Base-by-base conservation (phyloP, 1,284 basidiomycete species). In the Boletus semigastroideus region DNA sequence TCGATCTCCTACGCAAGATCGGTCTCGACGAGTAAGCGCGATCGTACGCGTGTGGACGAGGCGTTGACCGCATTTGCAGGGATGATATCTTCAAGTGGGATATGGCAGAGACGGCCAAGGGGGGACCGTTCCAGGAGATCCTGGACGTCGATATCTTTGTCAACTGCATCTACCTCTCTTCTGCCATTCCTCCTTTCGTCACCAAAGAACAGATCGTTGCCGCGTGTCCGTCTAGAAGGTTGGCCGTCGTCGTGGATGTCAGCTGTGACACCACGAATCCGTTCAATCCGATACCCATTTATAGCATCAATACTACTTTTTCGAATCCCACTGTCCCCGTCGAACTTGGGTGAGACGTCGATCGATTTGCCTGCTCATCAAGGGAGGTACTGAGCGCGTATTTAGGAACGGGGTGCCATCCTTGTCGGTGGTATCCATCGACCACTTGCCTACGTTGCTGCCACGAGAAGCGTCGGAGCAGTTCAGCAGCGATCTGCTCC, bases 211-310 rank as follows among this genome's bases (percentile, higher is more conserved):
- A 84, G 59, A 88, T 98, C 62, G 73, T 75, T 22, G 76, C 78
- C 20, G 92, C 90, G 12, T 94, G 94, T 22, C 71, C 75, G 48
- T 60, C 73, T 19, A 82, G 97, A 56, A 78, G 82, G 49, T 74
- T 99, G 54, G 80, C 85, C 33, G 86, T 95, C 40, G 86, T 99
- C 46, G 96, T 99, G 37, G 97, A 99, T 69, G 97, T 99, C 60
- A 97, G 94, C 70, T 99, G 97, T 76, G 97, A 99, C 73, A 99
- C 97, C 25, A 99, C 95, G 51, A 99, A 99, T 74, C 95, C 96
- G 25, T 91, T 92, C 83, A 99, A 99, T 74, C 97, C 97, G 1
- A 89, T 99, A 62, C 97, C 97, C 16, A 89, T 99, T 59, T 99
- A 99, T 77, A 79, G 73, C 54, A 83, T 97, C 75, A 98, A 98